These are phyloP conservation scores for Botrytis hyacinthi DNA, from an alignment of 2,329 filamentous ascomycete species.

Conservation along the genomic window DNA sequence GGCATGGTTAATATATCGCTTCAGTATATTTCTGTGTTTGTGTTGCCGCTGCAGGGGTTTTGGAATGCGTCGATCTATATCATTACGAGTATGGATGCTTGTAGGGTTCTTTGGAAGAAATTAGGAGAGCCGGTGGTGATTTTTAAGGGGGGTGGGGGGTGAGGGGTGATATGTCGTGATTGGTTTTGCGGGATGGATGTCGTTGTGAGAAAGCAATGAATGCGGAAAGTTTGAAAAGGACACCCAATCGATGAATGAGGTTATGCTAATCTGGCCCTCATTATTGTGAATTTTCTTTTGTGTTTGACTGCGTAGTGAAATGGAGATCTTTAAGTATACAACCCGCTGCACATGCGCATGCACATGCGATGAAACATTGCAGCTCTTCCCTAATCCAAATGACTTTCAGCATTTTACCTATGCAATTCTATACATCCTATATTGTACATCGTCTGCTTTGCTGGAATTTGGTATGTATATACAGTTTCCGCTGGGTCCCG, in stretches of 20 bases:
- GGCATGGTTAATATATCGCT: slow-evolving; percentile 55
- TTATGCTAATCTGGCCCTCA: accelerated
- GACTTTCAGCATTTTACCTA: not conserved
- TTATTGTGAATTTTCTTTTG: not conserved
- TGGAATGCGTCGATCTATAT: slow-evolving; percentile 82
- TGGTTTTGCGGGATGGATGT: not conserved
- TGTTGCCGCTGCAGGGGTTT: slow-evolving; percentile 78
- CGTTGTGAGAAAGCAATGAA: not conserved
- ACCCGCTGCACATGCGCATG: too few species aligned
- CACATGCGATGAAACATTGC: not conserved
- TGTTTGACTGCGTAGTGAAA: not conserved
- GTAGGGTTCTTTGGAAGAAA: not conserved
- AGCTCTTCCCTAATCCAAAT: not conserved
- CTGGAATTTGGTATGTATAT: not conserved
- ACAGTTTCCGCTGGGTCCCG: not conserved
- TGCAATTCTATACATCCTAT: not conserved
- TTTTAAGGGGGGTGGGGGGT: not conserved
- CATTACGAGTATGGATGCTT: slow-evolving; percentile 57
- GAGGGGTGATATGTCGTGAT: not conserved
- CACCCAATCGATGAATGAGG: too few species aligned
- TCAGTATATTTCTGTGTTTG: slow-evolving; percentile 68
- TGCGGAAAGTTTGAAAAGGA: not conserved
- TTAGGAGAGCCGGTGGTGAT: not conserved
- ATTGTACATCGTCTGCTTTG: not conserved
- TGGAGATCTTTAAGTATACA: not conserved